Evolutionary conservation across 2,329 filamentous ascomycete species (phyloP), one percentile per base, ranked within the genome.

Genomic region (Acephala macrosclerotiorum): DNA sequence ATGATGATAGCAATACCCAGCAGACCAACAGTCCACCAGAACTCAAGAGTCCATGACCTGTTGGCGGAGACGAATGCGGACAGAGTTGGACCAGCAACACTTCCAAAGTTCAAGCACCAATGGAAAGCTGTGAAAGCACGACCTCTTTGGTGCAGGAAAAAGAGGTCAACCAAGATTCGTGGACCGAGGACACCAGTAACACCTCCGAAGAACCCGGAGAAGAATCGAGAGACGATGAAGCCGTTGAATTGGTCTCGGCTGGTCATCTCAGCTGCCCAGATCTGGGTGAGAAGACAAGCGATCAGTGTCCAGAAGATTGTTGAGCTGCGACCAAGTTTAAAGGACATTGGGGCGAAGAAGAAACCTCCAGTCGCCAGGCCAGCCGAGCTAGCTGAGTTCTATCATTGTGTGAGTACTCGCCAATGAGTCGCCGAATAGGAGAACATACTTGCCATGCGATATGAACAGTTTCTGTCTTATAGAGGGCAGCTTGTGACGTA

Each of bases 21-120:
- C 1, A 80, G 65, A 3, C 74, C 79, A n/a, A 81, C 74, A 0
- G 77, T 79, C 79, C 80, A 82, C 80, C 80, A 82, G 68, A 79
- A 82, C 58, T 79, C 76, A 2, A 78, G 68, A 0, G 76, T 75
- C 74, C 79, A 82, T 20, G 76, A 75, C 0, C 65, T 69, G 11
- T 75, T 71, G 0, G 75, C 74, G 1, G 77, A 77, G 49, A 81
- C 77, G 57, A 81, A 81, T 0, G 78, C 80, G 0, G 77, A 78
- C 26, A 81, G 75, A 0, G 79, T 81, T 2, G 77, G 77, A 5
- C 77, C 78, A 2, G 73, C 76, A 1, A 68, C 63, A 33, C 77
- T 77, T 3, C 78, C 80, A 45, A 80, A 77, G 20, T 79, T 72
- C 20, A 80, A 73, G 0, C 74, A 68, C 61, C 79, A 75, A 33